Evolutionary conservation across 441 rosid species (phyloP), one percentile per base, ranked within the genome.

Genomic region (Populus trichocarpa): DNA sequence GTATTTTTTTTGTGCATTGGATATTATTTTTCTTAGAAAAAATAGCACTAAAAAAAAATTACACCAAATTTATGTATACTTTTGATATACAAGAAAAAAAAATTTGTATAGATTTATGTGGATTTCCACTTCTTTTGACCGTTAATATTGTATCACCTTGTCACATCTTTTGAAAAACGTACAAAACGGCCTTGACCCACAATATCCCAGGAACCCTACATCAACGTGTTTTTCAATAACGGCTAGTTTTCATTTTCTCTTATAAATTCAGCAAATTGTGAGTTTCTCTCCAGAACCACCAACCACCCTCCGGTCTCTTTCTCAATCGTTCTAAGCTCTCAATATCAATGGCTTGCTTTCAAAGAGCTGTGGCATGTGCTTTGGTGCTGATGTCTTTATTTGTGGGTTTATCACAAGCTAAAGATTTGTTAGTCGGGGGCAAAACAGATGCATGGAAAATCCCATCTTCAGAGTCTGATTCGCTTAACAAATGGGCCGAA

Each of bases 401-500:
- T 5, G 59, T 84, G 13, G 71, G 83, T 78, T 76, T 71, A 53
- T 73, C 84, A 13, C 76, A 88, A 79, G 97, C 96, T 77, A 91
- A 74, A 78, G 97, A 94, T n/a, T 57, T 92, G 36, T 2, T 91
- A 36, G 91, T 96, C 18, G 98, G 98, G 22, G 97, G 96, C 77
- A 90, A 89, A 81, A 14, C 84, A 1, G 89, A 77, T 33, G 88
- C 93, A 0, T 96, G 99, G 99, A 89, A 89, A 76, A 69, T 90
- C 80, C 98, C 97, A 3, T 84, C 91, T 69, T 94, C 95, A 0
- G 87, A 93, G 72, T 80, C 96, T 18, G 96, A 93, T 73, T 89
- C 97, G 18, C 96, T 96, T 81, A 91, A 90, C 81, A 78, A 78
- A 80, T 94, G 99, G 98, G 98, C 99, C 33, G 88, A 82, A 77